A percentile compares a stretch with the other conserved stretches of the same genome.
Conservation (phyloP, 2,329 filamentous ascomycete species). For the Venturia oleaginea region DNA sequence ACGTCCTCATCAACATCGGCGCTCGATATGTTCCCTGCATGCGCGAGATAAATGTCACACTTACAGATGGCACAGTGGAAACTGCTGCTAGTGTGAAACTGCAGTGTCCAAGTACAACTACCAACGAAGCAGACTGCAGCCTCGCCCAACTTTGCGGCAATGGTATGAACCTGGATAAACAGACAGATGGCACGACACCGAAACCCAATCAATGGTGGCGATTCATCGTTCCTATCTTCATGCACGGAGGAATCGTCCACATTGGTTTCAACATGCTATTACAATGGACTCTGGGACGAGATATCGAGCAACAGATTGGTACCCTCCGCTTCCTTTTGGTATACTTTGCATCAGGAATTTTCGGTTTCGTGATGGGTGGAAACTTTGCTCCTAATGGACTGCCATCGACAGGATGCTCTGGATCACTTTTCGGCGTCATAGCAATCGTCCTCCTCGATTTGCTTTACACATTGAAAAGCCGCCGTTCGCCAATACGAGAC, state of each 20-base stretch:
- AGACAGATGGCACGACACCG: slow-evolving; percentile 47
- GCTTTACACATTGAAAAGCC: slow-evolving; percentile 83
- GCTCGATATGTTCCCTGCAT: slow-evolving; percentile 89
- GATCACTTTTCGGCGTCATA: slow-evolving; percentile 82
- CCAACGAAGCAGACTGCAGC: slow-evolving; percentile 54
- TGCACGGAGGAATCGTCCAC: slow-evolving; percentile 89
- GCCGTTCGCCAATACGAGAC: slow-evolving; percentile 67
- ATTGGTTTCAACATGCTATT: slow-evolving; percentile 93
- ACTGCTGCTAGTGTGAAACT: slow-evolving; percentile 36
- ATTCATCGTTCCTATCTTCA: slow-evolving; percentile 91
- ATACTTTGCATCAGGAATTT: slow-evolving; percentile 86
- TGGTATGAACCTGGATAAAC: slow-evolving; percentile 43
- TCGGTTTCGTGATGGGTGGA: slow-evolving; percentile 88
- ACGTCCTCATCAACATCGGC: slow-evolving; percentile 94
- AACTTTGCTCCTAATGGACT: slow-evolving; percentile 81
- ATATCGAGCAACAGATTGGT: slow-evolving; percentile 89
- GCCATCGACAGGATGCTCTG: slow-evolving; percentile 77
- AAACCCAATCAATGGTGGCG: slow-evolving; percentile 92
- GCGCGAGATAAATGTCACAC: slow-evolving; percentile 66
- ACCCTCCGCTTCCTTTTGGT: slow-evolving; percentile 80
- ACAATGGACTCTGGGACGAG: slow-evolving; percentile 78
- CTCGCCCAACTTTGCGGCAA: slow-evolving; percentile 81
- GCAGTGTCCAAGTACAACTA: slow-evolving; percentile 66
- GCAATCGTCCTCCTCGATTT: slow-evolving; percentile 82
- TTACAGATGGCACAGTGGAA: slow-evolving; percentile 25